Evolutionary conservation across 2,329 filamentous ascomycete species (phyloP), one percentile per base, ranked within the genome.

Genomic region (Neocucurbitaria cava): DNA sequence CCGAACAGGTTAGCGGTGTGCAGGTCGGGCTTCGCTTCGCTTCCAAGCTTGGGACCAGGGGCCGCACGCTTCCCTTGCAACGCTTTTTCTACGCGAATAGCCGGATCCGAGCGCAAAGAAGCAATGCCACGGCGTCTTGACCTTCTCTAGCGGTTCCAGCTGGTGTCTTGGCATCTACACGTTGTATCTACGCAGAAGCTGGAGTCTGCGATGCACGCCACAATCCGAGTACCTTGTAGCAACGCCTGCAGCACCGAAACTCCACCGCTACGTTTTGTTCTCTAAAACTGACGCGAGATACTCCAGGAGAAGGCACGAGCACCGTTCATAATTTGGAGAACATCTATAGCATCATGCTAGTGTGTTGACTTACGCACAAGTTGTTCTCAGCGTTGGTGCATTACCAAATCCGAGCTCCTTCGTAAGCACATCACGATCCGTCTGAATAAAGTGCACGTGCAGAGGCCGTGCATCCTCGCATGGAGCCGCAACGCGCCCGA

Each of bases 401-500:
- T n/a, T n/a, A n/a, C n/a, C n/a, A n/a, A n/a, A n/a, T n/a, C n/a
- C n/a, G n/a, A n/a, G n/a, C n/a, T n/a, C n/a, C n/a, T n/a, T n/a
- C n/a, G n/a, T n/a, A n/a, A n/a, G n/a, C n/a, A n/a, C n/a, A n/a
- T n/a, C n/a, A 24, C 30, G 17, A 42, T 23, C 13, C 24, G 23
- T n/a, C 41, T n/a, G 40, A 24, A 43, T 24, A 20, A 17, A 40
- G 26, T 30, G 41, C 41, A 43, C 23, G 41, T 43, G 23, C 41
- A 43, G 23, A n/a, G 41, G 15, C 41, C 41, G 41, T 43, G 41
- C 24, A 43, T 24, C 24, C 13, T 26, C n/a, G 41, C 41, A 43
- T 43, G 28, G 41, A 43, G 41, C 41, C 41, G 41, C 41, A 43
- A 43, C n/a, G n/a, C 24, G 17, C 41, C 41, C 24, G 31, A 43